Percentiles rank a stretch among this genome's conserved stretches.
Evolutionary conservation across 1,284 basidiomycete species (phyloP).

Genomic region (Rhodotorula sp.): DNA sequence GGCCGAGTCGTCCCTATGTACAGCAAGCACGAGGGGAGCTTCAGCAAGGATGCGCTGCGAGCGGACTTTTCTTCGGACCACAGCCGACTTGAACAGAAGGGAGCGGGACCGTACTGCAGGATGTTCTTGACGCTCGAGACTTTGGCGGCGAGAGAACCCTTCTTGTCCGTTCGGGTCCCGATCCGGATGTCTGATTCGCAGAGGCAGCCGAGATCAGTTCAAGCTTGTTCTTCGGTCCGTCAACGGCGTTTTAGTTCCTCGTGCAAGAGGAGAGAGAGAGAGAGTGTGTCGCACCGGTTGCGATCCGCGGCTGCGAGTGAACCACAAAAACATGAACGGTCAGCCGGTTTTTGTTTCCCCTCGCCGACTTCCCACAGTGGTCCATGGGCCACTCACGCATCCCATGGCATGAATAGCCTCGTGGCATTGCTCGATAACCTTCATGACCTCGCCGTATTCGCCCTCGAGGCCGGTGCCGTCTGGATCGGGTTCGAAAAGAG

Average conservation of each 20-base stretch:
- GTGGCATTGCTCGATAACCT: conserved; percentile 81
- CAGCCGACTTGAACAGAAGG: no score
- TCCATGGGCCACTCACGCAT: conserved; percentile 6
- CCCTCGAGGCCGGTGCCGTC: conserved; percentile 37
- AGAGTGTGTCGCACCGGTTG: background rate
- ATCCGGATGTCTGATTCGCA: conserved; percentile 79
- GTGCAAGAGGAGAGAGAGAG: background rate
- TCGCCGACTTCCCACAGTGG: background rate
- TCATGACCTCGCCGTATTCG: conserved; percentile 58
- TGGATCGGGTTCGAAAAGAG: background rate
- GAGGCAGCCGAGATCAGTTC: background rate
- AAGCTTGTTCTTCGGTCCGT: no score
- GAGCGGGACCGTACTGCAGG: conserved; percentile 26
- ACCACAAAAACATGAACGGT: no score
- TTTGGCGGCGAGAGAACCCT: conserved; percentile 43
- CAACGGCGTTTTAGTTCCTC: background rate
- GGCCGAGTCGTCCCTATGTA: background rate
- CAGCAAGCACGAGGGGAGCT: no score
- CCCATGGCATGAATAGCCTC: conserved; percentile 71
- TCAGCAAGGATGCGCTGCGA: no score
- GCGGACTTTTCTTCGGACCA: no score
- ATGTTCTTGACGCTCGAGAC: conserved; percentile 27
- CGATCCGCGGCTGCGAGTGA: conserved; percentile 13
- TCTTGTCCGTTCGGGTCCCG: conserved; percentile 76
- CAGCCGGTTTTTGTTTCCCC: background rate